phyloP scores from a whole-genome alignment of 1,284 basidiomycete genomes.

The Cryptococcus depauperatus region DNA sequence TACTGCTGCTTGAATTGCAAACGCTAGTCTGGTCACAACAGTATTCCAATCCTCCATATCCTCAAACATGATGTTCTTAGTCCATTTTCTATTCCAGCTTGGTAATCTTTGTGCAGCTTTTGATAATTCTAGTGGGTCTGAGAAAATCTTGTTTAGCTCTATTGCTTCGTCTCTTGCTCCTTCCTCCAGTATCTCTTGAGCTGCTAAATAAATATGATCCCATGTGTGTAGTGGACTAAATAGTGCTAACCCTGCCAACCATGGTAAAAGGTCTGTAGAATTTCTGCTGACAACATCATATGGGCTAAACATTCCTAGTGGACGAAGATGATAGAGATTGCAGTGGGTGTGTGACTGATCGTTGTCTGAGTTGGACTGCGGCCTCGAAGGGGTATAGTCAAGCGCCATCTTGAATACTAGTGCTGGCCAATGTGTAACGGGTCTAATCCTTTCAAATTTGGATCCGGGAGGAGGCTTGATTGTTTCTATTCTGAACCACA shows the following conservation, averaged over 20 bases:
- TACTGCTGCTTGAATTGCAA: conserved; percentile 25
- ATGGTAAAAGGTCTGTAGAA: conserved; percentile 28
- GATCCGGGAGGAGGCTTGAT: conserved; percentile 16
- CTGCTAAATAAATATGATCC: conserved; percentile 22
- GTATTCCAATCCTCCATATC: conserved; percentile 28
- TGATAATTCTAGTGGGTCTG: conserved; percentile 6
- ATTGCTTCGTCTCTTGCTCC: conserved; percentile 20
- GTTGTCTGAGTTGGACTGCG: not conserved
- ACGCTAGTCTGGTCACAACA: conserved; percentile 21
- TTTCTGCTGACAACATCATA: conserved; percentile 17
- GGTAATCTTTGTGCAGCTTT: conserved; percentile 1
- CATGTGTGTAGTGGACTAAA: conserved; percentile 27
- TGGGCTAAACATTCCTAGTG: conserved; percentile 31
- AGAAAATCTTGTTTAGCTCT: conserved; percentile 5
- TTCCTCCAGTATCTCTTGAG: conserved; percentile 17
- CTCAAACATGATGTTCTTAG: conserved; percentile 22
- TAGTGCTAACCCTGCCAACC: conserved; percentile 23
- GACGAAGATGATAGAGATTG: conserved; percentile 27
- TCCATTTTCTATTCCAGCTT: conserved; percentile 28
- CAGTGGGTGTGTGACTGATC: conserved; percentile 5
- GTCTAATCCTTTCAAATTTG: conserved; percentile 7
- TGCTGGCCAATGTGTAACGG: conserved; percentile 40
- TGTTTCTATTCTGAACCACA: conserved; percentile 30
- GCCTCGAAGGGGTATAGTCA: conserved; percentile 3
- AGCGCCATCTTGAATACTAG: conserved; percentile 10